phyloP scores from a whole-genome alignment of 208 protist species.

The Trypanosoma cruzi region DNA sequence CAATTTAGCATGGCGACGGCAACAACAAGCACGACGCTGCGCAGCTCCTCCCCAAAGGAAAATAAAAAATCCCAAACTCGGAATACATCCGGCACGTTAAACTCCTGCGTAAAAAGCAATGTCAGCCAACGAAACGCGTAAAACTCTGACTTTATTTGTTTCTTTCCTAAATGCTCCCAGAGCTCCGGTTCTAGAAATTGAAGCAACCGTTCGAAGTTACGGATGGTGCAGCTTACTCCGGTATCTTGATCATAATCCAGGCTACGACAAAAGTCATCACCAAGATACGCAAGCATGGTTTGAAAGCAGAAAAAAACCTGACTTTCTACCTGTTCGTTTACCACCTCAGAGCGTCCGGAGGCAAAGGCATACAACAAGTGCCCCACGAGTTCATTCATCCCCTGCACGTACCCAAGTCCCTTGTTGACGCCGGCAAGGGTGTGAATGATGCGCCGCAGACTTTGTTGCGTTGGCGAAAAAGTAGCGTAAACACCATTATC shows the following conservation, averaged over 20 bases:
- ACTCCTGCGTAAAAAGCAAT: conserved; percentile 88
- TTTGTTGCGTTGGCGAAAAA: conserved; percentile 58
- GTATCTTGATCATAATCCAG: conserved; percentile 55
- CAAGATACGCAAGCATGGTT: conserved; percentile 63
- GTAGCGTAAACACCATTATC: conserved; percentile 11
- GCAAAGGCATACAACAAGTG: conserved; percentile 77
- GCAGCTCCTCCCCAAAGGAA: conserved; percentile 63
- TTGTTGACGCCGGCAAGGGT: conserved; percentile 66
- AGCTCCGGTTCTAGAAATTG: conserved; percentile 63
- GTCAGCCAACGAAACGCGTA: conserved; percentile 89
- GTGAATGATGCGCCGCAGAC: conserved; percentile 70
- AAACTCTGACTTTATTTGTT: conserved; percentile 57
- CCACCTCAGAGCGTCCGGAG: conserved; percentile 28
- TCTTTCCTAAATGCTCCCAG: conserved; percentile 41
- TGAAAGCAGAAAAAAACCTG: conserved; percentile 84
- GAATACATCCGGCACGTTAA: conserved; percentile 72
- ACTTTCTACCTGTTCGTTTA: conserved; percentile 47
- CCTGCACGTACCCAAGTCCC: conserved; percentile 80
- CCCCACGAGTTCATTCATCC: conserved; percentile 84
- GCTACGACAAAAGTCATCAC: conserved; percentile 71
- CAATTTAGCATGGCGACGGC: conserved; percentile 62
- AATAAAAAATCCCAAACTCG: conserved; percentile 90
- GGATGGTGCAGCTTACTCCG: conserved; percentile 65
- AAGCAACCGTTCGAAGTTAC: conserved; percentile 65
- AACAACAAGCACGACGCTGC: conserved; percentile 49